Percentiles rank a stretch among this genome's conserved stretches.
These are phyloP conservation scores for Scutellaria galericulata DNA, from an alignment of 257 asterid species.

Conservation along the genomic window DNA sequence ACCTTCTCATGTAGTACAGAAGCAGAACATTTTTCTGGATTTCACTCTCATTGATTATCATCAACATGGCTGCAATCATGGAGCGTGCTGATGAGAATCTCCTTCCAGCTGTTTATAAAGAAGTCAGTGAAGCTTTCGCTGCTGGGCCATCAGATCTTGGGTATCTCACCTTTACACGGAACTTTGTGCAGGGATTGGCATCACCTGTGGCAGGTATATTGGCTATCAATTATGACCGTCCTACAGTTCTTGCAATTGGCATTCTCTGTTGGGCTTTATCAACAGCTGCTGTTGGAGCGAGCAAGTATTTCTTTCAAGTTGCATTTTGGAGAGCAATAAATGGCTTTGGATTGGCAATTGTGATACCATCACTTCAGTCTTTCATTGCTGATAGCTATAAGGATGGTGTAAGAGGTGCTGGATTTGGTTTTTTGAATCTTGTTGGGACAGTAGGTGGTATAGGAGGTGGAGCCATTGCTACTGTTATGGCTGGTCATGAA, in stretches of 20 bases:
- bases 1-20: conserved; percentile 48
- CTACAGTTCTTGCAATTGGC: conserved; percentile 87
- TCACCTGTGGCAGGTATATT: conserved; percentile 92
- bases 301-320: conserved; percentile 78
- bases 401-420: conserved; percentile 84
- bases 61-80: conserved; percentile 98
- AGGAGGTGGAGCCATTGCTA: conserved; percentile 98
- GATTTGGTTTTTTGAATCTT: conserved; percentile 85
- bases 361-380: conserved; percentile 94
- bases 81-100: conserved; percentile 99
- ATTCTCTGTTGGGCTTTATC: conserved; percentile 95
- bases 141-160: conserved; percentile 99
- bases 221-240: conserved; percentile 88
- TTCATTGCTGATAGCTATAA: conserved; percentile 92
- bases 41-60: conserved; percentile 80
- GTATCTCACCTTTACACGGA: conserved; percentile 82
- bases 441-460: conserved; percentile 93
- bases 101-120: conserved; percentile 97
- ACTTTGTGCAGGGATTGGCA: conserved; percentile 88
- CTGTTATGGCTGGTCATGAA: conserved; percentile 87
- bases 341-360: conserved; percentile 93
- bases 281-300: conserved; percentile 91
- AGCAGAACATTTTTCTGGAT: conserved; percentile 69
- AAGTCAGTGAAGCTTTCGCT: conserved; percentile 91
- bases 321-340: conserved; percentile 92